Percentiles rank a stretch among this genome's conserved stretches.
These are phyloP conservation scores for Suhomyces faveliae DNA, from an alignment of 805 yeast species.

Conservation along the genomic window DNA sequence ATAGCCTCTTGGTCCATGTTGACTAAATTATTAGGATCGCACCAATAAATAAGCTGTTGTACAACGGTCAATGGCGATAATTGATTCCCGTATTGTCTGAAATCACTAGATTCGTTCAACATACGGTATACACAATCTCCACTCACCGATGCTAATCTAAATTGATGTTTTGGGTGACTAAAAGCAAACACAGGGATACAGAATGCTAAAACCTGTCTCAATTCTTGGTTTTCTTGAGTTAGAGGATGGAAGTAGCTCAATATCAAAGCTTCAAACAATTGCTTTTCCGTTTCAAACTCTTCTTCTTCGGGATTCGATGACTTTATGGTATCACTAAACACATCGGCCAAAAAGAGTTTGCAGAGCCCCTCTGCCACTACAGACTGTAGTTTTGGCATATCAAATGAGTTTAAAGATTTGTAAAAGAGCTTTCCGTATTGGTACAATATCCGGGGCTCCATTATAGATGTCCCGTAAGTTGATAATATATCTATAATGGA, in stretches of 20 bases:
- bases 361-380: constrained; percentile 84
- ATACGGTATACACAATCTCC: constrained; percentile 65
- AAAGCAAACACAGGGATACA: constrained; percentile 87
- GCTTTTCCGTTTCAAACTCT: constrained; percentile 28
- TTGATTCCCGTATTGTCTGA: constrained; percentile 31
- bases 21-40: constrained; percentile 71
- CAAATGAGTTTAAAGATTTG: constrained; percentile 56
- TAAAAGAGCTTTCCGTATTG: constrained; percentile 49
- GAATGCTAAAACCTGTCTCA: constrained; percentile 78
- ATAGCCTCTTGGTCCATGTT: constrained; percentile 44
- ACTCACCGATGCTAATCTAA: constrained; percentile 58
- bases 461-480: constrained; percentile 67
- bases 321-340: constrained; percentile 49
- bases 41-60: constrained; percentile 79
- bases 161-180: constrained; percentile 72
- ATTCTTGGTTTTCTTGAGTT: constrained; percentile 58
- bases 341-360: constrained; percentile 75
- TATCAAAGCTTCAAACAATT: constrained; percentile 65
- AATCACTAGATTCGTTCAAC: constrained; percentile 38
- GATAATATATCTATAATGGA: constrained; percentile 77
- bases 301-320: constrained; percentile 15
- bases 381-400: constrained; percentile 67
- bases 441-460: constrained; percentile 43
- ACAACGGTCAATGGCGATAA: constrained; percentile 43
- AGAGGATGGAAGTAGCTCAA: constrained; percentile 73